These are phyloP conservation scores for Penicillium psychrofluorescens DNA, from an alignment of 495 filamentous ascomycete genomes.

Conservation along the genomic window DNA sequence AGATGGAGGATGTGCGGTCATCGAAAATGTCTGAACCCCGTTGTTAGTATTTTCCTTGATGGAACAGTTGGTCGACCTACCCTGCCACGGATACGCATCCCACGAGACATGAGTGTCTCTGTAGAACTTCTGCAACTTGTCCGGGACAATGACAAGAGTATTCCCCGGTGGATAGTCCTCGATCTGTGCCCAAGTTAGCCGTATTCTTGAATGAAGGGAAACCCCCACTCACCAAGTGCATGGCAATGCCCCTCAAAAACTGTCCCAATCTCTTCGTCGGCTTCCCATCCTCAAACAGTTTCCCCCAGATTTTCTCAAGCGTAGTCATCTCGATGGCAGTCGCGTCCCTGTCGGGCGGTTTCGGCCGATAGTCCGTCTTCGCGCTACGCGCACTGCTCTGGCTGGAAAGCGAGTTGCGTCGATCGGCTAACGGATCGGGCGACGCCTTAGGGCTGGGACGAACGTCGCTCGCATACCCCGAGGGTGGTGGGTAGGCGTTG, in stretches of 20 bases:
- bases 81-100: constrained; percentile 63
- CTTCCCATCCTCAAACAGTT: constrained; percentile 63
- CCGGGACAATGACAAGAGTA: constrained; percentile 71
- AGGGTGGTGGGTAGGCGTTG: constrained; percentile 27
- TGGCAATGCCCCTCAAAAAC: constrained; percentile 69
- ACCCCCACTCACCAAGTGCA: constrained; percentile 58
- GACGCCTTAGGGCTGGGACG: constrained; percentile 18
- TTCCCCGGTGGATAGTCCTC: constrained; percentile 67
- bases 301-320: constrained; percentile 67
- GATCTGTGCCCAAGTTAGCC: constrained; percentile 47
- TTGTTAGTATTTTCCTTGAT: constrained; percentile 8
- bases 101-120: constrained; percentile 50
- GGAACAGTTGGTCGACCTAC: constrained; percentile 22
- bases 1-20: constrained; percentile 50
- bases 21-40: constrained; percentile 40
- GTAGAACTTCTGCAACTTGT: constrained; percentile 78
- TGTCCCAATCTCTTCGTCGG: constrained; percentile 62
- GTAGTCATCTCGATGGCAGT: constrained; percentile 50
- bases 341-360: constrained; percentile 31
- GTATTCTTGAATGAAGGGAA: background rate
- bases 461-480: constrained; percentile 14
- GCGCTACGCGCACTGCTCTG: constrained; percentile 24
- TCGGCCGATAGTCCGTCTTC: constrained; percentile 32
- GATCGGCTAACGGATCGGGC: constrained; percentile 13
- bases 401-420: constrained; percentile 24